These are phyloP conservation scores for Aspergillus tamarii DNA, from an alignment of 2,329 filamentous ascomycete species.

Conservation along the genomic window DNA sequence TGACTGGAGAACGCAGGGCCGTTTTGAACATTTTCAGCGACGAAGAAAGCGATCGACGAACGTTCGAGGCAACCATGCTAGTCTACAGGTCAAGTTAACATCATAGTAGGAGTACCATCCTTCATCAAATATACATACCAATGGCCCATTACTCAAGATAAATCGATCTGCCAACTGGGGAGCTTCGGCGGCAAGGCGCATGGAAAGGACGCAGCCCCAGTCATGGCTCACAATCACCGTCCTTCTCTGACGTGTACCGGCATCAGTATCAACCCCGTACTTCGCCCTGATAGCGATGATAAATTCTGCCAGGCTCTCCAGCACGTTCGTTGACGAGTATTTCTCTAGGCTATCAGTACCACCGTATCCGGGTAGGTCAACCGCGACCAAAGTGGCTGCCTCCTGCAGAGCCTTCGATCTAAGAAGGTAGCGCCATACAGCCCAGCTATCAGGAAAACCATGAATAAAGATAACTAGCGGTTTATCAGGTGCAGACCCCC, in stretches of 20 bases:
- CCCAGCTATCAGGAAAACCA: conserved; percentile 63
- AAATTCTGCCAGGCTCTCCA: conserved; percentile 59
- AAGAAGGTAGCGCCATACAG: conserved; percentile 57
- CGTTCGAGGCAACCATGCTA: conserved; percentile 47
- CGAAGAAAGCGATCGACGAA: conserved; percentile 43
- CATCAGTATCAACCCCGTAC: conserved; percentile 44
- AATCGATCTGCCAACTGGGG: conserved; percentile 59
- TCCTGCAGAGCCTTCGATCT: conserved; percentile 41
- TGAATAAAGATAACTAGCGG: conserved; percentile 59
- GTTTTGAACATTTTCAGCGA: conserved; percentile 56
- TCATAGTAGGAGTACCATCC: background rate
- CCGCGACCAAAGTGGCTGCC: conserved; percentile 53
- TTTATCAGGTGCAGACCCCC: conserved; percentile 27
- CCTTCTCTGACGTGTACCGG: conserved; percentile 43
- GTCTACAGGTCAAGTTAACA: conserved; percentile 35
- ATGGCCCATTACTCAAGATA: conserved; percentile 56
- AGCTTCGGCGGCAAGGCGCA: conserved; percentile 62
- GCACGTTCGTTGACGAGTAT: conserved; percentile 55
- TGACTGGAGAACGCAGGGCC: conserved; percentile 48
- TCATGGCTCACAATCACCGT: conserved; percentile 57
- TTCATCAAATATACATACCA: conserved; percentile 45
- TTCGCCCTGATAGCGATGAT: conserved; percentile 54
- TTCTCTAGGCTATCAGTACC: conserved; percentile 56
- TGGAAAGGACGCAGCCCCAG: conserved; percentile 58
- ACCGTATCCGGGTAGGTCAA: conserved; percentile 63